These are phyloP conservation scores for Nelumbo lutea DNA, from an alignment of 164 flowering plant genomes.

Conservation along the genomic window DNA sequence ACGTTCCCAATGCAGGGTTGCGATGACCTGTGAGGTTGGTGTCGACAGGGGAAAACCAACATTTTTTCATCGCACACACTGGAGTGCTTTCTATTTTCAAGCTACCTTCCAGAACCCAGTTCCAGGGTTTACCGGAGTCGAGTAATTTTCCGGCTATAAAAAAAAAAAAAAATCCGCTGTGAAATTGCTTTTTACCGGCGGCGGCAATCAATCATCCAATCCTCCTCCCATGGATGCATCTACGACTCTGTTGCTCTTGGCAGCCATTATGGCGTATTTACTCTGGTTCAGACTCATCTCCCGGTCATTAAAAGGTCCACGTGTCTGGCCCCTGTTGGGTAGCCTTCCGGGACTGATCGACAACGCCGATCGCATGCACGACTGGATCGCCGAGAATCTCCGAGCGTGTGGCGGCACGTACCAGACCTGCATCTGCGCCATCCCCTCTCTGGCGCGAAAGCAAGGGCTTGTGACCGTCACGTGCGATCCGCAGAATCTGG, in stretches of 20 bases:
- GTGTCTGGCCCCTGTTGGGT: slow-evolving; percentile 68
- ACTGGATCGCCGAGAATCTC: slow-evolving; percentile 71
- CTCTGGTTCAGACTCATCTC: slow-evolving; percentile 43
- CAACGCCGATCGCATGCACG: slow-evolving; percentile 50
- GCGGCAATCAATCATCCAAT: neutral
- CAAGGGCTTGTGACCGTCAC: slow-evolving; percentile 73
- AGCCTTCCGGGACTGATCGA: slow-evolving; percentile 60
- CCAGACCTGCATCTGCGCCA: slow-evolving; percentile 55
- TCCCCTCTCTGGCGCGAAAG: slow-evolving; percentile 48
- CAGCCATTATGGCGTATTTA: slow-evolving; percentile 33
- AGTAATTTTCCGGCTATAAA: neutral
- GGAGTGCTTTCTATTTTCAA: too few relatives aligned
- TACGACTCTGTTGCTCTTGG: slow-evolving; percentile 24
- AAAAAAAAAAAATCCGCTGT: too few relatives aligned
- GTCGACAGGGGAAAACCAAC: too few relatives aligned
- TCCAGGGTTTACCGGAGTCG: too few relatives aligned
- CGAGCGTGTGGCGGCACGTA: slow-evolving; percentile 57
- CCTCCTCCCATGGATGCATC: slow-evolving; percentile 30
- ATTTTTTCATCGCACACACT: too few relatives aligned
- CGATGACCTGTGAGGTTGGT: too few relatives aligned
- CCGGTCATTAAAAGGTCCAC: slow-evolving; percentile 43
- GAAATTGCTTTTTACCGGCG: neutral
- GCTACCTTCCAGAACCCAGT: too few relatives aligned
- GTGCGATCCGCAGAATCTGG: slow-evolving; percentile 61
- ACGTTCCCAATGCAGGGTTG: too few relatives aligned